Evolutionary conservation across 331 rosid genomes (phyloP).

Genomic region (Malus hybrid): DNA sequence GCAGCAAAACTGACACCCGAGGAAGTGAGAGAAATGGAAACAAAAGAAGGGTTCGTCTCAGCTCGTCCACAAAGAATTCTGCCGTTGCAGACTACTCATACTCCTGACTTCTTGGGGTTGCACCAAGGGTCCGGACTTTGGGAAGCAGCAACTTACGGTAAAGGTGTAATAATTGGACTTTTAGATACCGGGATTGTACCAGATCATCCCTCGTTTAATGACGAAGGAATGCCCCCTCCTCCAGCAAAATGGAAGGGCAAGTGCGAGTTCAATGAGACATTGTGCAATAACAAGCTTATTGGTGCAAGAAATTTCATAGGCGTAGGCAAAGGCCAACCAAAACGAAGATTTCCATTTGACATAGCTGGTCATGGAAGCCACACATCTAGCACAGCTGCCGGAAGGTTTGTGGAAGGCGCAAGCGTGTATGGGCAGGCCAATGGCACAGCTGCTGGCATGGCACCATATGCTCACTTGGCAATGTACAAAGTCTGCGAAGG

Average conservation of each 20-base stretch:
- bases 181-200: conserved; percentile 56
- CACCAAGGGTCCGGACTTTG: conserved; percentile 36
- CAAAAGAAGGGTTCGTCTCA: conserved; percentile 42
- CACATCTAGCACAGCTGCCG: conserved; percentile 57
- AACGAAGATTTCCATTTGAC: conserved; percentile 32
- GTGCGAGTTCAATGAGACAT: conserved; percentile 40
- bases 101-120: conserved; percentile 61
- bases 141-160: conserved; percentile 39
- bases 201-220: conserved; percentile 48
- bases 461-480: conserved; percentile 64
- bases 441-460: conserved; percentile 64
- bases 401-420: conserved; percentile 34
- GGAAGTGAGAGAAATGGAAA: conserved; percentile 37
- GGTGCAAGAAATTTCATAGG: conserved; percentile 16
- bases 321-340: neutral
- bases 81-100: conserved; percentile 56
- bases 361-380: conserved; percentile 66
- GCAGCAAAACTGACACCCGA: conserved; percentile 43
- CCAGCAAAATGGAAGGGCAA: conserved; percentile 60
- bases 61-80: conserved; percentile 25
- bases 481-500: conserved; percentile 43
- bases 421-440: conserved; percentile 41
- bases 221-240: conserved; percentile 27
- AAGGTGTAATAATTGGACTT: conserved; percentile 62
- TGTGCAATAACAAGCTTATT: conserved; percentile 51